Evolutionary conservation across 2,329 filamentous ascomycete genomes (phyloP), one percentile per base, ranked within the genome.

Genomic region (Alternaria sp.): DNA sequence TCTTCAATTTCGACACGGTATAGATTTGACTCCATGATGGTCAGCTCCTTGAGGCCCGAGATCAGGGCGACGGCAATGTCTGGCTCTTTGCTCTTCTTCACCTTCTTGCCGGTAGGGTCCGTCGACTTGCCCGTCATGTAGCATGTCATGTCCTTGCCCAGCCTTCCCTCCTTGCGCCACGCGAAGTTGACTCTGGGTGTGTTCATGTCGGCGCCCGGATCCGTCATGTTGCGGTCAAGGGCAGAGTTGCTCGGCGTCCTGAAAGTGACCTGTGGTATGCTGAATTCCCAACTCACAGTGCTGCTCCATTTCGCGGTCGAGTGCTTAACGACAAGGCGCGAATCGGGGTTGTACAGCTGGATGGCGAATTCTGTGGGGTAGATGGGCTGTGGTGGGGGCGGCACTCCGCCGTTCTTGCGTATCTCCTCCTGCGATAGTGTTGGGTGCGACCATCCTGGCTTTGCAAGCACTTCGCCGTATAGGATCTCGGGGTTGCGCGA

Each of bases 31-130:
- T 99, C 91, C 80, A 98, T 97, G 40, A 99, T 84, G 2, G 93
- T 96, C 58, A 98, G 79, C 68, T 93, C 91, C 66, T 87, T 89
- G 26, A 89, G 82, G 17, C 85, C 84, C 65, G 74, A 73, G 82
- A 93, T 96, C 69, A 98, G 85, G 2, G 92, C 93, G n/a, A 98
- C 84, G 0, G 93, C 93, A 67, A 98, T 98, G 78, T 98, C 95
- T 0, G 95, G 94, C 75, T 99, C 95, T 74, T 91, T 94, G 80
- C 84, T 90, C 65, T 75, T 76, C 81, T 91, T 88, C 2, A 71
- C 72, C 66, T 83, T 91, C 78, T 89, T 91, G 23, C 86, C 87
- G 29, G 86, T 86, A 3, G 80, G 74, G 50, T 85, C 83, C 0
- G 90, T 86, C 11, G 87, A 90, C 74, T 88, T 91, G 14, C 94